A percentile compares a stretch with the other conserved stretches of the same genome.
Conservation (phyloP, 306 rosid species). For the Chamaecrista fasciculata region DNA sequence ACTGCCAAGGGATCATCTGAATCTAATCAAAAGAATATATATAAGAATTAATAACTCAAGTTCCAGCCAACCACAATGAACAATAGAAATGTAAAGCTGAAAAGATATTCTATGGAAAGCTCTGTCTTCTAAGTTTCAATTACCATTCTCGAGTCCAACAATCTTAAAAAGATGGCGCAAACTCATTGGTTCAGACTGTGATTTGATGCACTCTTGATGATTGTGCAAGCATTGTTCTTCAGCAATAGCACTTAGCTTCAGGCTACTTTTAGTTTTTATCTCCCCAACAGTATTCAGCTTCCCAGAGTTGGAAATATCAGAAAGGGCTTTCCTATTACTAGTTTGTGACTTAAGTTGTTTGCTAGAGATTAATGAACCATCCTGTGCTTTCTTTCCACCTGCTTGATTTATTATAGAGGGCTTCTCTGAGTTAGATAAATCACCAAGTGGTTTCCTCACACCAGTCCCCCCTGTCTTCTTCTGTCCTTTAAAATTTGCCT, state of each 20-base stretch:
- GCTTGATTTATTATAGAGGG: slow-evolving; percentile 24
- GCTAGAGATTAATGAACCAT: slow-evolving; percentile 36
- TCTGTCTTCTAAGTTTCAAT: background rate
- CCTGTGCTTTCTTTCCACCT: slow-evolving; percentile 52
- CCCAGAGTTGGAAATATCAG: slow-evolving; percentile 64
- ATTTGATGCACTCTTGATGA: slow-evolving; percentile 53
- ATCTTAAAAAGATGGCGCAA: slow-evolving; percentile 36
- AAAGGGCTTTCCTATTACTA: slow-evolving; percentile 49
- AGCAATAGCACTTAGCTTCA: slow-evolving; percentile 40
- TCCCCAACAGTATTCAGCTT: slow-evolving; percentile 29
- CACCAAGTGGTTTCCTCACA: slow-evolving; percentile 71
- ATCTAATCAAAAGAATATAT: slow-evolving; percentile 27
- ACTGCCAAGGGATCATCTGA: slow-evolving; percentile 25
- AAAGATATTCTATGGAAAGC: background rate
- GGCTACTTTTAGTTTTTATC: slow-evolving; percentile 32
- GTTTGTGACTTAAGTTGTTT: slow-evolving; percentile 41
- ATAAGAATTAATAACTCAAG: background rate
- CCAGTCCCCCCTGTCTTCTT: slow-evolving; percentile 48
- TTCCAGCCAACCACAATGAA: background rate
- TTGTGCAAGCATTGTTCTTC: slow-evolving; percentile 52
- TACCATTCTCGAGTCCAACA: slow-evolving; percentile 55
- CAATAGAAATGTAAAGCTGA: background rate
- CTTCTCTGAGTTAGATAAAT: slow-evolving; percentile 52
- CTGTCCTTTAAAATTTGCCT: slow-evolving; percentile 36
- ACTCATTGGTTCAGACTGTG: slow-evolving; percentile 31